Conservation (phyloP, 345 rosid genomes). For the Rhodomyrtus tomentosa region DNA sequence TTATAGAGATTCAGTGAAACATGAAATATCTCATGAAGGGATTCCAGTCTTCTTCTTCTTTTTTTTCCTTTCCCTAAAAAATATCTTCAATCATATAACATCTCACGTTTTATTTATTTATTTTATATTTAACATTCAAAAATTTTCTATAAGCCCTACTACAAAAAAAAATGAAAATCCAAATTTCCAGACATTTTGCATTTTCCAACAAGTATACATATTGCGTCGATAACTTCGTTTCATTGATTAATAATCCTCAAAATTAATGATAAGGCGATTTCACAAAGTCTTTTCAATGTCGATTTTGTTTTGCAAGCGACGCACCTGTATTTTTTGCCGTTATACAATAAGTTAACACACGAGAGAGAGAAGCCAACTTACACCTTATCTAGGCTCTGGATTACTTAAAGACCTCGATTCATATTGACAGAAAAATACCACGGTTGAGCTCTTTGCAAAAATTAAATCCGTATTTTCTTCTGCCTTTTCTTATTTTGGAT, state of each 20-base stretch:
- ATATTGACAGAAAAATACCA: too few species aligned
- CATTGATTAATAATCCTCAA: not conserved
- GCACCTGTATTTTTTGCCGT: not conserved
- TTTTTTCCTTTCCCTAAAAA: not conserved
- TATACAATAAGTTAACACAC: not conserved
- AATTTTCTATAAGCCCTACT: too few species aligned
- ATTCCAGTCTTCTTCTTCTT: not conserved
- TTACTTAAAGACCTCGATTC: too few species aligned
- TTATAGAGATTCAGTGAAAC: too few species aligned
- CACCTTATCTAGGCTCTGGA: too few species aligned
- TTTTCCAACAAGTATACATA: not conserved
- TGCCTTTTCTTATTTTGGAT: not conserved
- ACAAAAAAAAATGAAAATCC: not conserved
- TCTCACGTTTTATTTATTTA: too few species aligned
- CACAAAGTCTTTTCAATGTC: not conserved
- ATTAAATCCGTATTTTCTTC: not conserved
- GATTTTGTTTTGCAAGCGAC: not conserved
- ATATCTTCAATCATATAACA: not conserved
- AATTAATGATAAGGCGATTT: too few species aligned
- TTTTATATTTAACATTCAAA: too few species aligned
- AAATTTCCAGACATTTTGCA: not conserved
- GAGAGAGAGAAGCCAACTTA: too few species aligned
- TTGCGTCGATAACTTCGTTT: not conserved
- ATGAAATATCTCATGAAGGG: not conserved
- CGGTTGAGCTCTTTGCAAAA: not conserved